Conservation (phyloP, 768 basidiomycete species). For the Mycena rebaudengoi region DNA sequence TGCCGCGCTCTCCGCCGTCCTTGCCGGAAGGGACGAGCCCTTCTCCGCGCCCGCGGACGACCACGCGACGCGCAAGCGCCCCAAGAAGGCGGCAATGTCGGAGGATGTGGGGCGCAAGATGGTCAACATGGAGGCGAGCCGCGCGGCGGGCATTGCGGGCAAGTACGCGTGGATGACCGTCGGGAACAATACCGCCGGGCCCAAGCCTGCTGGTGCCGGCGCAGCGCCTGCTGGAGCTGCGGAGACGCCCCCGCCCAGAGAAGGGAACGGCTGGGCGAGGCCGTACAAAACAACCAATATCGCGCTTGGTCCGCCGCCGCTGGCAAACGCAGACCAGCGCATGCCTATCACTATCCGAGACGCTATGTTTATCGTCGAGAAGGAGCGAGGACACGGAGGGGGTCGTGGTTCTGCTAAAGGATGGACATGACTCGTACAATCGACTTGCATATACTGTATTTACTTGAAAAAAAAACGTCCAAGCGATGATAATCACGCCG, state of each 20-base stretch:
- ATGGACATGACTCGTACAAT: conserved; percentile 45
- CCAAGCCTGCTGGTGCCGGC: conserved; percentile 38
- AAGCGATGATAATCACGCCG: too few relatives aligned
- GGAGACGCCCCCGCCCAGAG: conserved; percentile 32
- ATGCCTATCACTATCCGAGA: conserved; percentile 75
- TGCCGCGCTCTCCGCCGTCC: conserved; percentile 68
- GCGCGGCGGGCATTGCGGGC: conserved; percentile 83
- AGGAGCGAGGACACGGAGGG: conserved; percentile 85
- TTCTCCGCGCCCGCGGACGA: conserved; percentile 36
- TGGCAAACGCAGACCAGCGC: conserved; percentile 63
- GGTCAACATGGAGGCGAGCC: conserved; percentile 87
- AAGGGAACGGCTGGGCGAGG: conserved; percentile 30
- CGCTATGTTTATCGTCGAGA: conserved; percentile 86
- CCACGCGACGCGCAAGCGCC: conserved; percentile 69
- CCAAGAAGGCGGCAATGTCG: conserved; percentile 86
- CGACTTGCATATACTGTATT: too few relatives aligned
- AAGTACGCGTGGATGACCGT: conserved; percentile 90
- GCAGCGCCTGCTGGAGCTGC: not conserved
- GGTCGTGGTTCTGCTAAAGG: conserved; percentile 80
- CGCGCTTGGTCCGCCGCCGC: conserved; percentile 35
- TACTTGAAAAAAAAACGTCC: too few relatives aligned
- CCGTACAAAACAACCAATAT: conserved; percentile 67
- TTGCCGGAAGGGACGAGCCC: conserved; percentile 47
- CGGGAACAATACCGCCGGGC: conserved; percentile 36
- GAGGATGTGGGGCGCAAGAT: conserved; percentile 90